Base-by-base conservation (phyloP, 2,329 filamentous ascomycete genomes). In the Beauveria brongniartii region DNA sequence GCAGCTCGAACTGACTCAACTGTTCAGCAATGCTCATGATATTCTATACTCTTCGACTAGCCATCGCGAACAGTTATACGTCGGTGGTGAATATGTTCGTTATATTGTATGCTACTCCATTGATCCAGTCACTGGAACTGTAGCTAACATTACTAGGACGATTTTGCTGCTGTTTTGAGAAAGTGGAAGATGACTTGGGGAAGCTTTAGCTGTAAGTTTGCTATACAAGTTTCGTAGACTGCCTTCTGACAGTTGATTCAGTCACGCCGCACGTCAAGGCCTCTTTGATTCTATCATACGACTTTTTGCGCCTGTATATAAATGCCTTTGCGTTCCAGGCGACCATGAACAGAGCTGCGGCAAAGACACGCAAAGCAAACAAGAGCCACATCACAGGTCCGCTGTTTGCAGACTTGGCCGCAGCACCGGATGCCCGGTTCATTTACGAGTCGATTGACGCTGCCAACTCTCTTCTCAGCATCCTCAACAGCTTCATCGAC, bases 241-340 rank as follows among this genome's bases (percentile, higher is more conserved):
- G 51, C 26, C 53, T 46, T 28, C 40, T 41, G 40, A 62, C 43
- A 47, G 22, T 50, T 50, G 7, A 1, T 24, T 9, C 58, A 83
- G 81, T 82, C 68, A 87, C 86, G 1, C 78, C 83, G 1, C 81
- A 83, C 6, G 81, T 90, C 64, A 89, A 89, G 69, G 83, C 84
- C 3, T 88, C 83, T 5, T 72, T 91, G 2, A 77, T 89, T 26
- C 78, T 91, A 67, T 88, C 86, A 0, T 90, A 89, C 67, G 86
- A 90, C 65, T 91, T 90, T 67, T 74, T 91, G 1, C 80, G 87
- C 7, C 78, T 91, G 1, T 91, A 91, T 69, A 88, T 87, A 55
- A 90, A 89, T 62, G 87, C 88, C 0, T 91, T 90, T 68, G 88
- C 87, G 1, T 90, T 90, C 65, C 88, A 91, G 69, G 87, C 88